These are phyloP conservation scores for Akebia trifoliata DNA, from an alignment of 164 flowering plant species.

Conservation along the genomic window DNA sequence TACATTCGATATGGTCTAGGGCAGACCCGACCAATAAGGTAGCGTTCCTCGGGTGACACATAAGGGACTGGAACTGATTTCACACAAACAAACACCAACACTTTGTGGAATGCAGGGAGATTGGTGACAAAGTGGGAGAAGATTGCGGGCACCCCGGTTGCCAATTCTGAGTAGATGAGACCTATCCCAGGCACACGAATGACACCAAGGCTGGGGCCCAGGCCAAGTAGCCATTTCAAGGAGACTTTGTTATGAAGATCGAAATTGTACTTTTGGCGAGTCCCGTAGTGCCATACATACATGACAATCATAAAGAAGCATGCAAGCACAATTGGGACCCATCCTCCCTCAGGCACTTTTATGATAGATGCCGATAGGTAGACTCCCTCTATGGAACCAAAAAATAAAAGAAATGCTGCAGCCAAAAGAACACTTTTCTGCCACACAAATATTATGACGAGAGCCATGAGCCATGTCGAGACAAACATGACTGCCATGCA, in stretches of 20 bases:
- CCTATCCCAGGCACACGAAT: slow-evolving; percentile 94
- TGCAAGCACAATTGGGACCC: slow-evolving; percentile 76
- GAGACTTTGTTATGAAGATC: slow-evolving; percentile 89
- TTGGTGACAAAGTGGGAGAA: slow-evolving; percentile 90
- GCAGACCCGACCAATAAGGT: slow-evolving; percentile 76
- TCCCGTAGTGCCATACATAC: slow-evolving; percentile 87
- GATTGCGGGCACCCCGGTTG: slow-evolving; percentile 82
- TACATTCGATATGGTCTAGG: slow-evolving; percentile 89
- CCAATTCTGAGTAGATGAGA: slow-evolving; percentile 81
- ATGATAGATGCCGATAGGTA: slow-evolving; percentile 64
- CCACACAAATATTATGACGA: slow-evolving; percentile 76
- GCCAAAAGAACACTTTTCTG: slow-evolving; percentile 51
- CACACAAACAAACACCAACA: slow-evolving; percentile 81
- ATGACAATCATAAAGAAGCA: slow-evolving; percentile 59
- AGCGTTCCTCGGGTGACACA: slow-evolving; percentile 81
- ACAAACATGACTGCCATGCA: slow-evolving; percentile 80
- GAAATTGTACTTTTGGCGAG: slow-evolving; percentile 65
- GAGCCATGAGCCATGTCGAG: slow-evolving; percentile 79
- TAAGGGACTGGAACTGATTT: slow-evolving; percentile 86
- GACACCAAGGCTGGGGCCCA: slow-evolving; percentile 87
- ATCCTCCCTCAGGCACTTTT: slow-evolving; percentile 84
- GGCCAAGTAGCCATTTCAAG: slow-evolving; percentile 71
- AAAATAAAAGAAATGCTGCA: slow-evolving; percentile 50
- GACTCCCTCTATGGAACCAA: slow-evolving; percentile 58
- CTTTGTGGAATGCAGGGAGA: slow-evolving; percentile 85